Conservation (phyloP, 495 filamentous ascomycete genomes). For the Neurospora sp. region DNA sequence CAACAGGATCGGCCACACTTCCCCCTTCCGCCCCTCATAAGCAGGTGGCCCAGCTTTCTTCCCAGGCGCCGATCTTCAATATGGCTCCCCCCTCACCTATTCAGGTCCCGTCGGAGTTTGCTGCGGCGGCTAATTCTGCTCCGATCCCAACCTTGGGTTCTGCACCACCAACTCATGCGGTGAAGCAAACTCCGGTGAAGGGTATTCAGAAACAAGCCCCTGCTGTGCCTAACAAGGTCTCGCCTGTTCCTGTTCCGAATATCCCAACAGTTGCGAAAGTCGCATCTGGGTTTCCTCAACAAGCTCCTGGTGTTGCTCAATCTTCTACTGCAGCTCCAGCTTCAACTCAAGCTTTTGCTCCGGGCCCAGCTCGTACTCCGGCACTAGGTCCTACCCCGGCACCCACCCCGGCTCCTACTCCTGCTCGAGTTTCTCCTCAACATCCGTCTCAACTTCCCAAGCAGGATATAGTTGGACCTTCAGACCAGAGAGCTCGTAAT, state of each 20-base stretch:
- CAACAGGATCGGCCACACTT: background rate
- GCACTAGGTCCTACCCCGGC: background rate
- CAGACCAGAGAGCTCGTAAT: background rate
- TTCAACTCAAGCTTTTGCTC: background rate
- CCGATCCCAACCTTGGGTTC: background rate
- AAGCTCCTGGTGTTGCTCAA: background rate
- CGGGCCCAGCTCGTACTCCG: background rate
- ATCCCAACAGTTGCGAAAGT: background rate
- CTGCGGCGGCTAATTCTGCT: background rate
- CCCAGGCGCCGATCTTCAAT: background rate
- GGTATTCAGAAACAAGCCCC: background rate
- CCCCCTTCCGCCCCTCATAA: background rate
- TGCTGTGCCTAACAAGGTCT: background rate
- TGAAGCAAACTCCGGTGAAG: background rate
- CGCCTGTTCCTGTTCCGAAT: background rate
- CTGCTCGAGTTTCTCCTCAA: background rate
- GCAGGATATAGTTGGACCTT: background rate
- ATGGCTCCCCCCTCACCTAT: background rate
- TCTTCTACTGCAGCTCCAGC: background rate
- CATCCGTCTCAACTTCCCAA: background rate
- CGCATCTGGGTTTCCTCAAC: background rate
- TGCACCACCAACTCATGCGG: background rate
- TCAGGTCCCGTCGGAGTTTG: background rate
- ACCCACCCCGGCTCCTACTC: background rate
- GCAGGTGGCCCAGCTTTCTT: background rate